A percentile compares a stretch with the other conserved stretches of the same genome.
These are phyloP conservation scores for Penicillium canescens DNA, from an alignment of 495 filamentous ascomycete genomes.

Conservation along the genomic window DNA sequence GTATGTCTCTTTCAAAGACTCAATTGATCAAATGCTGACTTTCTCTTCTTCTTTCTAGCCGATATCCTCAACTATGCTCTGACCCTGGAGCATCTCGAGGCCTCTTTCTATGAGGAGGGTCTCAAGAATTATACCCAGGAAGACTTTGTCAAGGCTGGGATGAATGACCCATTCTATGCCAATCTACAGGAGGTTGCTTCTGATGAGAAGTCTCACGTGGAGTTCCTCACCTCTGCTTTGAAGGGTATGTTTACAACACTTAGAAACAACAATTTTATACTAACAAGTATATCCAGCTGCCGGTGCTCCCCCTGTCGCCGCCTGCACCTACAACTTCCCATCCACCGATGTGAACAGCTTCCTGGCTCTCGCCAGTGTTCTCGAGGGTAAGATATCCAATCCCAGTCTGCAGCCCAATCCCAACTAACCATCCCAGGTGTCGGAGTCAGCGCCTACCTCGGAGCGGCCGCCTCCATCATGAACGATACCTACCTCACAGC, in stretches of 20 bases:
- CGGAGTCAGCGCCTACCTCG: constrained; percentile 59
- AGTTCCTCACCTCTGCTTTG: constrained; percentile 54
- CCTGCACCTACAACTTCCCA: constrained; percentile 61
- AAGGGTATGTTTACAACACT: constrained; percentile 23
- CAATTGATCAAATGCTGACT: background rate
- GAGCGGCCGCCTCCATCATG: constrained; percentile 58
- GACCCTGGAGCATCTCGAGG: constrained; percentile 43
- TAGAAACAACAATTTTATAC: background rate
- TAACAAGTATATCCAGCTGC: constrained; percentile 27
- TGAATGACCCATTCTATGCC: constrained; percentile 48
- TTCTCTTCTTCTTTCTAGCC: constrained; percentile 11
- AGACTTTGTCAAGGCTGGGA: constrained; percentile 54
- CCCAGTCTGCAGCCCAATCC: background rate
- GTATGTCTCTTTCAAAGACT: background rate
- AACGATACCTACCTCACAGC: constrained; percentile 55
- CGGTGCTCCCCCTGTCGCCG: constrained; percentile 47
- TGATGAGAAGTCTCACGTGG: constrained; percentile 60
- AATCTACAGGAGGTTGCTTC: constrained; percentile 51
- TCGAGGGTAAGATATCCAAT: constrained; percentile 41
- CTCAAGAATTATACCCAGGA: constrained; percentile 54
- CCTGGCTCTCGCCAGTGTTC: constrained; percentile 50
- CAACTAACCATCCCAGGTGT: constrained; percentile 35
- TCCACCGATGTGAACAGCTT: constrained; percentile 46
- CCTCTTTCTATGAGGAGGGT: constrained; percentile 54
- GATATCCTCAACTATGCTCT: constrained; percentile 37